Conservation (phyloP, 1,139 yeast species). For the Eremothecium sinecaudum region DNA sequence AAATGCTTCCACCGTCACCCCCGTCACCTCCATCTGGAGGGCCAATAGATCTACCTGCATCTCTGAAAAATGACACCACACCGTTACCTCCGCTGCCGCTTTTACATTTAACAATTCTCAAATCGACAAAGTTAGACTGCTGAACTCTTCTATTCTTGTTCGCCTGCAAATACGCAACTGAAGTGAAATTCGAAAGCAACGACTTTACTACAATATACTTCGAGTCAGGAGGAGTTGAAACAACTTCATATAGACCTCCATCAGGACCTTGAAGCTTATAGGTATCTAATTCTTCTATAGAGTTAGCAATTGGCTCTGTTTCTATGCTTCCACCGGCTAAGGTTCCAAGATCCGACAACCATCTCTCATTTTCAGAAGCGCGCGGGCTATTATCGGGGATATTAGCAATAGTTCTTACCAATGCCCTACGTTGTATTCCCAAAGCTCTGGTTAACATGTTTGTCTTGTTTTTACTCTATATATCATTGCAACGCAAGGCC, state of each 20-base stretch:
- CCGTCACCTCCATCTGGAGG: constrained; percentile 99
- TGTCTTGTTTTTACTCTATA: background rate
- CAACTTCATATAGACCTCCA: constrained; percentile 11
- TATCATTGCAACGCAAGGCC: no score
- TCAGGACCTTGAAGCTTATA: background rate
- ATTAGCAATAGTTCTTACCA: constrained; percentile 4
- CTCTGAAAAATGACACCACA: constrained; percentile 72
- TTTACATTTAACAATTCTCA: constrained; percentile 54
- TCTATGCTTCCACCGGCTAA: no score
- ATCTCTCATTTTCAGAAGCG: constrained; percentile 37
- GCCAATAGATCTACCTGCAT: constrained; percentile 74
- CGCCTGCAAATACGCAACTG: constrained; percentile 28
- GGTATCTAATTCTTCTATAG: background rate
- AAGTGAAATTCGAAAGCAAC: constrained; percentile 33
- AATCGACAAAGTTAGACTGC: constrained; percentile 41
- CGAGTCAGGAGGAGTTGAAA: constrained; percentile 19
- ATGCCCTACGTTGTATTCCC: background rate
- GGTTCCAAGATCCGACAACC: constrained; percentile 34
- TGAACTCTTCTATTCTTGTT: constrained; percentile 35
- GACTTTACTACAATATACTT: constrained; percentile 29
- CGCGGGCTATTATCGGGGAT: constrained; percentile 43
- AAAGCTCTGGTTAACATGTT: background rate
- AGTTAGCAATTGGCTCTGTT: background rate
- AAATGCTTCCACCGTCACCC: constrained; percentile 83
- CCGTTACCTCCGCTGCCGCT: constrained; percentile 92